phyloP scores from a whole-genome alignment of 176 grass and related monocot genomes.

The Musa itinerans region DNA sequence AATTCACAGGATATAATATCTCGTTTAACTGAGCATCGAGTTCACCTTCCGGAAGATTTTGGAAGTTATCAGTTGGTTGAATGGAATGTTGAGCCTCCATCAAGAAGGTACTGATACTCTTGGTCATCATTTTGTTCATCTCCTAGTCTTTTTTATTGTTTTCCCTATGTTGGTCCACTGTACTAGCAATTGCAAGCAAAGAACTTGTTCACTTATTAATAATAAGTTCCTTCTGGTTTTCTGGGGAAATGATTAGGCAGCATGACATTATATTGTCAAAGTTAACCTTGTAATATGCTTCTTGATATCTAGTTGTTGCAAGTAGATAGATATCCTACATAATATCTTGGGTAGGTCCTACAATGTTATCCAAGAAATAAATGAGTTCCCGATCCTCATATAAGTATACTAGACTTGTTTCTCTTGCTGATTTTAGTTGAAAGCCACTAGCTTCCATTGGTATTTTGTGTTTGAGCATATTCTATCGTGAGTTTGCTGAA shows the following conservation, averaged over 20 bases:
- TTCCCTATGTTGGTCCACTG: neutral
- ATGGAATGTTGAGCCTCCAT: conserved; percentile 84
- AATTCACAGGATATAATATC: conserved; percentile 67
- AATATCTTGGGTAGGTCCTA: no score
- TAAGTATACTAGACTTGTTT: no score
- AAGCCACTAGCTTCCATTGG: no score
- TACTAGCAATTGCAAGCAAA: neutral
- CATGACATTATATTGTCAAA: no score
- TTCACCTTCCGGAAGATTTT: conserved; percentile 80
- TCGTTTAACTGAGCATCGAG: conserved; percentile 71
- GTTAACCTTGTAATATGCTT: no score
- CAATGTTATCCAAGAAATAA: no score
- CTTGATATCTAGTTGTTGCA: no score
- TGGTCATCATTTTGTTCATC: neutral
- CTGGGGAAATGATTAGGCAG: neutral
- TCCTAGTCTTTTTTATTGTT: neutral
- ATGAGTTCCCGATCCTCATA: no score
- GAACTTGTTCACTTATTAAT: neutral
- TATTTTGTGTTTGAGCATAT: no score
- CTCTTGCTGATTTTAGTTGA: no score
- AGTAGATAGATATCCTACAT: no score
- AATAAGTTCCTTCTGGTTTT: neutral
- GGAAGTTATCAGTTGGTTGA: conserved; percentile 90
- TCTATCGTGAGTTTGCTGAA: no score
- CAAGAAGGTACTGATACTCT: conserved; percentile 51